Evolutionary conservation across 1,284 basidiomycete genomes (phyloP).

Genomic region (Trametes sp.): DNA sequence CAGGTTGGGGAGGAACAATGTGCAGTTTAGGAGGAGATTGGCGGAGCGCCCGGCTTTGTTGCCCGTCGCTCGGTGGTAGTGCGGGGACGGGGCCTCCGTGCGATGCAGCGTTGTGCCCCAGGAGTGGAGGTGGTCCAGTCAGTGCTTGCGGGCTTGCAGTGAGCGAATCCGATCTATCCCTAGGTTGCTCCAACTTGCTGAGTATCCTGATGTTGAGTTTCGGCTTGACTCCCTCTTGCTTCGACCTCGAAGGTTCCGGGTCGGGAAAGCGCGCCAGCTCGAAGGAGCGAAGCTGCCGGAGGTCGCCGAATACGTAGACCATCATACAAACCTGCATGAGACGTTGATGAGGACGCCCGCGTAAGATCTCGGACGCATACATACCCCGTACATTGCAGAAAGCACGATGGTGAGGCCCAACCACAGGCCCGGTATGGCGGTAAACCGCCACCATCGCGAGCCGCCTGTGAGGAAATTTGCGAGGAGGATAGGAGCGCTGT

Average conservation of each 20-base stretch:
- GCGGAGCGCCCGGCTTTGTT: conserved; percentile 2
- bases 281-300: conserved; percentile 78
- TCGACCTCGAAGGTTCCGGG: conserved; percentile 49
- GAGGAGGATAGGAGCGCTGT: conserved; percentile 59
- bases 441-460: conserved; percentile 63
- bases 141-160: conserved; percentile 5
- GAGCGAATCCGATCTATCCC: not conserved
- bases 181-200: not conserved
- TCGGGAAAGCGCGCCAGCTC: conserved; percentile 73
- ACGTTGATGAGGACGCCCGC: conserved; percentile 1
- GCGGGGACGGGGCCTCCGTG: conserved; percentile 1
- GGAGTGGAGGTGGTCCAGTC: conserved; percentile 11
- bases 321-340: conserved; percentile 55
- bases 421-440: conserved; percentile 73
- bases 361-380: conserved; percentile 17
- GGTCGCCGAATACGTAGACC: conserved; percentile 83
- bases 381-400: conserved; percentile 68
- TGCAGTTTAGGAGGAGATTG: conserved; percentile 25
- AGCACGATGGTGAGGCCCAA: conserved; percentile 69
- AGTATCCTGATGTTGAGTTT: conserved; percentile 10
- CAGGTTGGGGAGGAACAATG: conserved; percentile 24
- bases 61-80: conserved; percentile 11
- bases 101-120: conserved; percentile 5
- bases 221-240: conserved; percentile 7
- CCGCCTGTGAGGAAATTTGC: conserved; percentile 53